phyloP scores from a whole-genome alignment of 176 grass and related monocot species.

The Dactylis glomerata region DNA sequence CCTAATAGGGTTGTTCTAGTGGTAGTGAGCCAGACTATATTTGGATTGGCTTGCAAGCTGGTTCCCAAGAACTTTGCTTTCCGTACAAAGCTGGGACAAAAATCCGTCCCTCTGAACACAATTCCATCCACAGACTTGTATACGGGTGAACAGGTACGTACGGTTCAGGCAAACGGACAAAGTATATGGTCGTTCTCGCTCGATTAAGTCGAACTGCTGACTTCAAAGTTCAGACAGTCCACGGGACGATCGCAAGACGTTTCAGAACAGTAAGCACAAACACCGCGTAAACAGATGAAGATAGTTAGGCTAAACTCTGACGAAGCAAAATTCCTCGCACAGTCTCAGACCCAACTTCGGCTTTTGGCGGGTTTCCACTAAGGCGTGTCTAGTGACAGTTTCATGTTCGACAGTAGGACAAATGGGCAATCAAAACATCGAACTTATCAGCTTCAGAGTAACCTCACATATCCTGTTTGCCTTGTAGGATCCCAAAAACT shows the following conservation, averaged over 20 bases:
- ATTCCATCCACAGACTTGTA: background rate
- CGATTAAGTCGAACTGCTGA: background rate
- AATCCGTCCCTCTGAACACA: background rate
- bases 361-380: background rate
- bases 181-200: background rate
- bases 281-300: background rate
- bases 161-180: background rate
- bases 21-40: background rate
- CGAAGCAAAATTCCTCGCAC: background rate
- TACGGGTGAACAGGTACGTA: background rate
- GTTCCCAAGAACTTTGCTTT: background rate
- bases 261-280: background rate
- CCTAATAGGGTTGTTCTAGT: background rate
- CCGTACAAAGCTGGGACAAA: background rate
- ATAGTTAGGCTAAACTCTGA: background rate
- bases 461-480: background rate
- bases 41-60: background rate
- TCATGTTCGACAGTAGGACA: background rate
- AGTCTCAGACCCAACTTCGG: background rate
- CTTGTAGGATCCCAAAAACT: background rate
- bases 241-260: conserved; percentile 8
- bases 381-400: background rate
- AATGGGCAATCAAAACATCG: background rate
- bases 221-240: conserved; percentile 22
- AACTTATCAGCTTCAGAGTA: background rate